phyloP scores from a whole-genome alignment of 768 basidiomycete species.

The Termitomyces bulborhizus region DNA sequence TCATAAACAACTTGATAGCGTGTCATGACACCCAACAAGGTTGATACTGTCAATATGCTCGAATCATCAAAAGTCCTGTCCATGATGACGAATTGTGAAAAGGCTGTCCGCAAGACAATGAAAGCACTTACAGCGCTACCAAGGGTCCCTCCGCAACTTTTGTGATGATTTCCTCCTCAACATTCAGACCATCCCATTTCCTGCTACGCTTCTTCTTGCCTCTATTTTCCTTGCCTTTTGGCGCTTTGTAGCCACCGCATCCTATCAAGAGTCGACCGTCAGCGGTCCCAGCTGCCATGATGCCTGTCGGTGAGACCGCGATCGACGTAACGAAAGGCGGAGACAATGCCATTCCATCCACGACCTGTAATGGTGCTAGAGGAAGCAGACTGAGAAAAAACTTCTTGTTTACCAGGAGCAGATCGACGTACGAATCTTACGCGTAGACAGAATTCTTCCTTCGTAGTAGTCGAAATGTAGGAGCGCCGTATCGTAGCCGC shows the following conservation, averaged over 20 bases:
- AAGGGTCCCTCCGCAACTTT: conserved; percentile 70
- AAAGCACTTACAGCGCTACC: conserved; percentile 51
- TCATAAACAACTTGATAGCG: conserved; percentile 41
- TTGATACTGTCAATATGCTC: conserved; percentile 45
- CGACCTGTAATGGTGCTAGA: conserved; percentile 32
- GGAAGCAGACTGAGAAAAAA: not conserved
- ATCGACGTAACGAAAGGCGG: conserved; percentile 71
- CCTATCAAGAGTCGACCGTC: conserved; percentile 72
- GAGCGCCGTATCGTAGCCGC: conserved; percentile 66
- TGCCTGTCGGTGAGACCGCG: conserved; percentile 50
- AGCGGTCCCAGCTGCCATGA: conserved; percentile 67
- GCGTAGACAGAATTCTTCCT: conserved; percentile 49
- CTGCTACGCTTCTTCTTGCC: conserved; percentile 47
- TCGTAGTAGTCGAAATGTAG: conserved; percentile 63
- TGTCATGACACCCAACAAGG: conserved; percentile 53
- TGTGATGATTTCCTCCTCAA: conserved; percentile 34
- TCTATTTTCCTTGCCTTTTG: conserved; percentile 9
- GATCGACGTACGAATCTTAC: conserved; percentile 47
- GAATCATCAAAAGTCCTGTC: conserved; percentile 45
- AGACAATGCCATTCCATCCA: conserved; percentile 51
- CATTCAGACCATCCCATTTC: conserved; percentile 68
- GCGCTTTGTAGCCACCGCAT: conserved; percentile 54
- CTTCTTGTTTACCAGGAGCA: not conserved
- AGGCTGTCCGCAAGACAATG: not conserved
- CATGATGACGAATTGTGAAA: conserved; percentile 4